Evolutionary conservation across 352 stramenopile species (phyloP).

Genomic region (Phytophthora litchii): DNA sequence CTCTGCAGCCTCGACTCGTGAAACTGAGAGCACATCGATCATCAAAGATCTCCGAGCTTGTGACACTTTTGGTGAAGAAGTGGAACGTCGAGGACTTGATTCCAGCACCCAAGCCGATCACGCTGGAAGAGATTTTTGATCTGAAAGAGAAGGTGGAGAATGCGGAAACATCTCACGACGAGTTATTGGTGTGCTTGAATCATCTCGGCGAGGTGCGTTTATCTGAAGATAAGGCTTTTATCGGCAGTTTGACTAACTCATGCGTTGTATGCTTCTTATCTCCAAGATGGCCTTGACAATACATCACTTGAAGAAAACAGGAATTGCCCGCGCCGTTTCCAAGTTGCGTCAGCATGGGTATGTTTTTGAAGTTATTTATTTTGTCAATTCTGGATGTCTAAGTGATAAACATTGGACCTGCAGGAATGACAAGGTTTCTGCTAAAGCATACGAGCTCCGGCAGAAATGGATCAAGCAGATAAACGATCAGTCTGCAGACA

Average conservation of each 20-base stretch:
- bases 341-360: slow-evolving; percentile 80
- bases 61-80: slow-evolving; percentile 48
- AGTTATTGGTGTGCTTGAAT: slow-evolving; percentile 63
- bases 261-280: neutral
- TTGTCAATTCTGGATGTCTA: slow-evolving; percentile 2
- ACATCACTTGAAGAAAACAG: slow-evolving; percentile 68
- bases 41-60: slow-evolving; percentile 34
- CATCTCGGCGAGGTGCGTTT: slow-evolving; percentile 51
- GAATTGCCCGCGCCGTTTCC: slow-evolving; percentile 66
- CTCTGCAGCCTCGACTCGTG: slow-evolving; percentile 43
- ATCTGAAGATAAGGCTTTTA: neutral
- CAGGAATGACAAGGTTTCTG: slow-evolving; percentile 84
- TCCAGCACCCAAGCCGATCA: slow-evolving; percentile 52
- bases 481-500: slow-evolving; percentile 43
- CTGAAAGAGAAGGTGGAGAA: slow-evolving; percentile 66
- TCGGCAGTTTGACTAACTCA: neutral
- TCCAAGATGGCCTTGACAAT: slow-evolving; percentile 66
- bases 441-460: slow-evolving; percentile 65
- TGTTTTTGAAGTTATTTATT: slow-evolving; percentile 7
- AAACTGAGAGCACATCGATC: slow-evolving; percentile 42
- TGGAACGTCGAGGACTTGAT: slow-evolving; percentile 58
- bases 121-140: slow-evolving; percentile 58
- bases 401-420: slow-evolving; percentile 1
- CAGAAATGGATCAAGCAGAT: slow-evolving; percentile 74
- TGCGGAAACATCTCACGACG: slow-evolving; percentile 62